Base-by-base conservation (phyloP, 2,329 filamentous ascomycete genomes). In the Diplodia scrobiculata region DNA sequence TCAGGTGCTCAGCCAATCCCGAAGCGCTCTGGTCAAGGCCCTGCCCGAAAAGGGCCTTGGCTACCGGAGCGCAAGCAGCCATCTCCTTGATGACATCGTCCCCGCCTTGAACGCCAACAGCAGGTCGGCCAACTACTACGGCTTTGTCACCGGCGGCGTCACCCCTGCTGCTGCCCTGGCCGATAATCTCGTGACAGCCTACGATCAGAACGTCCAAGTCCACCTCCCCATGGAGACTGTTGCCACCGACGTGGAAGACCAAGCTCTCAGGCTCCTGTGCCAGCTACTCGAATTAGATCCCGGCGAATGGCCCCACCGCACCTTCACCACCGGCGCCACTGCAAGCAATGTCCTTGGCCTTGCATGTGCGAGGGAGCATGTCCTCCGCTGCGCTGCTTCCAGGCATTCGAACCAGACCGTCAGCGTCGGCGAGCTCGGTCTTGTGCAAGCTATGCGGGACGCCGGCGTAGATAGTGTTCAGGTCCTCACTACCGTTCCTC, bases 121-220 rank as follows among this genome's bases (percentile, higher is more conserved):
- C 70, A 83, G 73, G 34, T 78, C 77, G 10, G 70, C 75, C 25
- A 73, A 74, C 66, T 96, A 96, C 81, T 96, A 91, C 76, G 93
- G 92, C 67, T 97, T 97, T 75, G 90, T 97, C 5, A 96, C 89
- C 0, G 94, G 94, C 52, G 90, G 91, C 14, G 82, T 84, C 7
- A 90, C 93, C 0, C 91, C 92, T 5, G 87, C 92, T 27, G 92
- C 92, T 36, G 84, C 89, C 70, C 85, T 91, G 64, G 93, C 92
- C 1, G 94, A 97, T 75, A 90, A 92, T 69, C 79, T 97, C n/a
- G 92, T 94, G 68, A 88, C 88, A 5, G 84, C 86, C 9, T 85
- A 89, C 68, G 93, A 97, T 74, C 91, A 96, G 75, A 97, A 93
- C 76, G 88, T 92, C 4, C 85, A 89, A 67, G 91, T 96, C 0